A percentile compares a stretch with the other conserved stretches of the same genome.
These are phyloP conservation scores for Hypoxylon intermedium DNA, from an alignment of 495 filamentous ascomycete species.

Conservation along the genomic window DNA sequence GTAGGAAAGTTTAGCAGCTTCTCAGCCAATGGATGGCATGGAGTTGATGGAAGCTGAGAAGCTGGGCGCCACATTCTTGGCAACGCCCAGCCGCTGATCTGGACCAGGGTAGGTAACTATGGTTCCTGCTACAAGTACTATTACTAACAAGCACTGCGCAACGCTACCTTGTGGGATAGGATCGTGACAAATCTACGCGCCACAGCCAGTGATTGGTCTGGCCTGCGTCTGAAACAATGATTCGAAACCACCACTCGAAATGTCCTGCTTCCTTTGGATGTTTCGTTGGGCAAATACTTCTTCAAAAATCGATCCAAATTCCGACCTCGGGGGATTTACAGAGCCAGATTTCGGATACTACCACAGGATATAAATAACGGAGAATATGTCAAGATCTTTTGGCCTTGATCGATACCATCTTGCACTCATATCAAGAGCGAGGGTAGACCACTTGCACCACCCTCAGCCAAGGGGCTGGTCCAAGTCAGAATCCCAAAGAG, in stretches of 20 bases:
- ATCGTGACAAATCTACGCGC: conserved; percentile 27
- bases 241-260: conserved; percentile 29
- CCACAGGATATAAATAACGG: background rate
- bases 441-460: too few relatives aligned
- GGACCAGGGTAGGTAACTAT: too few relatives aligned
- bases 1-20: conserved; percentile 17
- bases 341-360: too few relatives aligned
- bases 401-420: too few relatives aligned
- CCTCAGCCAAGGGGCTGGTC: too few relatives aligned
- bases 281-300: conserved; percentile 18
- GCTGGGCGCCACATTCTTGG: conserved; percentile 39
- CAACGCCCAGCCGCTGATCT: conserved; percentile 28
- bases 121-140: conserved; percentile 19
- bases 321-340: conserved; percentile 10
- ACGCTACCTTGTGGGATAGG: conserved; percentile 7
- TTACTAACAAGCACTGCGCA: conserved; percentile 7
- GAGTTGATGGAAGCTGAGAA: conserved; percentile 33
- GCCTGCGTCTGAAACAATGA: conserved; percentile 26
- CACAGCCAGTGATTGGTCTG: conserved; percentile 23
- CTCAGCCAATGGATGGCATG: conserved; percentile 41
- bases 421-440: too few relatives aligned
- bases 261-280: conserved; percentile 27
- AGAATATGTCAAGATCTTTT: background rate
- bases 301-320: background rate
- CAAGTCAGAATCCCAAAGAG: too few relatives aligned